Conservation (phyloP, 129 eudicot genomes). For the Flaveria sonorensis region DNA sequence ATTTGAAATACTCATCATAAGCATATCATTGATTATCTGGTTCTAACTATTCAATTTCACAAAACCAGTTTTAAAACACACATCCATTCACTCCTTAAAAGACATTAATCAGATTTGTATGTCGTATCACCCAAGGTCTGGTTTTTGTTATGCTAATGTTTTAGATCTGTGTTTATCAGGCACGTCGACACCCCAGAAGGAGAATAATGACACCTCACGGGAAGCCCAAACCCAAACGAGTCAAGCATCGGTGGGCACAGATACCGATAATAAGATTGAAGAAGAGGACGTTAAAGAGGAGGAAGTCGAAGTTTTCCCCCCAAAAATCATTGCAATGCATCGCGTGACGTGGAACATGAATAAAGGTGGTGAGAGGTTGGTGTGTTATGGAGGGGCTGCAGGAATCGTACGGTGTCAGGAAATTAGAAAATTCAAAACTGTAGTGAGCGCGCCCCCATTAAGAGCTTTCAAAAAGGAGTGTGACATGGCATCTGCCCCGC, state of each 20-base stretch:
- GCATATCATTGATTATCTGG: neutral
- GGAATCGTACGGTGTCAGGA: conserved; percentile 80
- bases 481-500: too few relatives aligned
- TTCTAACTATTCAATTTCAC: neutral
- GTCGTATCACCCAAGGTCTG: neutral
- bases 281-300: conserved; percentile 19
- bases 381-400: conserved; percentile 90
- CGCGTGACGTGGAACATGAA: conserved; percentile 87
- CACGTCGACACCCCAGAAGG: neutral
- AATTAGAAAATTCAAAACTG: conserved; percentile 25
- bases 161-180: conserved; percentile 30
- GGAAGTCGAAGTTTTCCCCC: conserved; percentile 48
- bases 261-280: conserved; percentile 23
- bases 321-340: conserved; percentile 78
- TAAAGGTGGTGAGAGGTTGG: conserved; percentile 84
- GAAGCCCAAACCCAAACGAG: conserved; percentile 28
- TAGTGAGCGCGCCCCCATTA: too few relatives aligned
- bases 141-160: conserved; percentile 42
- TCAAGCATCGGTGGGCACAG: conserved; percentile 39
- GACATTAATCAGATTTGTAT: neutral
- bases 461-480: too few relatives aligned
- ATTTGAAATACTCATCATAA: neutral
- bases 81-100: neutral
- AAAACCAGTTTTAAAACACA: neutral
- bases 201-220: conserved; percentile 18